These are phyloP conservation scores for Exophiala sp. DNA, from an alignment of 2,329 filamentous ascomycete species.

Conservation along the genomic window DNA sequence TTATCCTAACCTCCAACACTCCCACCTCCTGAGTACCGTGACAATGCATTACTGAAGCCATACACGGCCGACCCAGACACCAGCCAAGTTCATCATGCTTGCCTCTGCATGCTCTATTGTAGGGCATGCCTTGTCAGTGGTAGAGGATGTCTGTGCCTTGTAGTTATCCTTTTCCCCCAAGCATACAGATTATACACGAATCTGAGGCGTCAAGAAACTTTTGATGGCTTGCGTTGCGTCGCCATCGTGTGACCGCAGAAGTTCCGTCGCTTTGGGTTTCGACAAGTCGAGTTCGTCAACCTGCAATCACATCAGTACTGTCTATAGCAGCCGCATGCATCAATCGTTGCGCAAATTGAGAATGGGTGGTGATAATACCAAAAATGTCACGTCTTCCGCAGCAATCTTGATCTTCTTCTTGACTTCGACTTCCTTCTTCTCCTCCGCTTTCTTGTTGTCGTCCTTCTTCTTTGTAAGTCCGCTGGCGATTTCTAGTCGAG, in stretches of 20 bases:
- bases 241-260: conserved; percentile 43
- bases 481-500: conserved; percentile 42
- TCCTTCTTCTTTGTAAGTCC: conserved; percentile 30
- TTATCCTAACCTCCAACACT: no score
- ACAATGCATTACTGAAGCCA: no score
- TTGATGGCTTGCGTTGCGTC: conserved; percentile 39
- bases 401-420: conserved; percentile 42
- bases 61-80: no score
- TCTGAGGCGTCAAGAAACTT: conserved; percentile 37
- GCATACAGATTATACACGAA: conserved; percentile 14
- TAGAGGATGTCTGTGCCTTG: no score
- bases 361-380: no score
- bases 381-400: conserved; percentile 41
- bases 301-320: conserved; percentile 26
- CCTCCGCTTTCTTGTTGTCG: conserved; percentile 29
- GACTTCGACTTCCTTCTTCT: conserved; percentile 35
- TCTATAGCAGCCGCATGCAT: no score
- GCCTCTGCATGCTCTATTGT: no score
- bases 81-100: no score
- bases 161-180: no score
- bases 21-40: no score
- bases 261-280: conserved; percentile 44
- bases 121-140: no score
- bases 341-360: no score
- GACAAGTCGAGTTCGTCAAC: conserved; percentile 43